Percentiles rank a stretch among this genome's conserved stretches.
Conservation (phyloP, 306 rosid genomes). For the Gleditsia sinensis region DNA sequence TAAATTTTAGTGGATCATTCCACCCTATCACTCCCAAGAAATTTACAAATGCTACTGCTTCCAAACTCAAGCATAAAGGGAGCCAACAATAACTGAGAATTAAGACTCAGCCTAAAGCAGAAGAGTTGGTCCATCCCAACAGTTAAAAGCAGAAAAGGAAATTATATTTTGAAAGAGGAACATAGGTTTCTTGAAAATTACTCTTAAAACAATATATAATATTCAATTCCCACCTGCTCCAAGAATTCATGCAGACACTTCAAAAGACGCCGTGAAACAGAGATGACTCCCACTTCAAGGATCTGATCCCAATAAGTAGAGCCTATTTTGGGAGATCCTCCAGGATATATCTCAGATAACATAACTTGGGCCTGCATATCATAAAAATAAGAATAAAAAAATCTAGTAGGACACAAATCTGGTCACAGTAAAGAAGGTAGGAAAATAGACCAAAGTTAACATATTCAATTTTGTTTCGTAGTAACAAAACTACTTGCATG, state of each 20-base stretch:
- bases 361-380: constrained; percentile 76
- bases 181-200: constrained; percentile 25
- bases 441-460: constrained; percentile 8
- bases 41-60: no score
- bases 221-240: constrained; percentile 72
- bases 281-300: constrained; percentile 83
- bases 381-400: constrained; percentile 33
- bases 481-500: neutral
- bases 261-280: constrained; percentile 83
- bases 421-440: constrained; percentile 16
- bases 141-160: constrained; percentile 11
- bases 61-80: neutral
- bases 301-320: constrained; percentile 92
- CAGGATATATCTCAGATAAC: constrained; percentile 96
- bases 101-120: neutral
- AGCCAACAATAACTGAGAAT: neutral
- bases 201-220: constrained; percentile 32
- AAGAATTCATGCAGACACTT: constrained; percentile 81
- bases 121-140: neutral
- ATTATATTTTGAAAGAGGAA: constrained; percentile 17
- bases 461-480: neutral
- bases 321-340: constrained; percentile 85
- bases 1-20: neutral
- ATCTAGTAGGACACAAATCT: constrained; percentile 20
- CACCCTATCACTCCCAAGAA: neutral